Evolutionary conservation across 2,329 filamentous ascomycete species (phyloP).

Genomic region (Parafenestella ontariensis): DNA sequence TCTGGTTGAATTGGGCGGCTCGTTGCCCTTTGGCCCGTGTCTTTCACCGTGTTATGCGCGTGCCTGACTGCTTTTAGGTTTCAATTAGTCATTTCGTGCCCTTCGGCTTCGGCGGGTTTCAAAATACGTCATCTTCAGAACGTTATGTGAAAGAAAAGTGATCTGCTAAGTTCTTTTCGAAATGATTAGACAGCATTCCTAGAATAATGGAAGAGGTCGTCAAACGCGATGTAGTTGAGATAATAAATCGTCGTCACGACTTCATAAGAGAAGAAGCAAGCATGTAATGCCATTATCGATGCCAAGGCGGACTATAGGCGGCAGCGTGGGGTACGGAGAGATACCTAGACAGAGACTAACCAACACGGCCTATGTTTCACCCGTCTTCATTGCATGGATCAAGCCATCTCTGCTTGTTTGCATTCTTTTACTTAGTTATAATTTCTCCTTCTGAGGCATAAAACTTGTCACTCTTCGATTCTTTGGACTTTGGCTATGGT

Average conservation of each 20-base stretch:
- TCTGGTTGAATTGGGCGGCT: conserved; percentile 11
- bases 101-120: conserved; percentile 28
- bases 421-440: background rate
- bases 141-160: background rate
- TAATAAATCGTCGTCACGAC: background rate
- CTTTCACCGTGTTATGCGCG: conserved; percentile 20
- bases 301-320: conserved; percentile 24
- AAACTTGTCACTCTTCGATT: too few relatives aligned
- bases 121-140: background rate
- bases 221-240: conserved; percentile 4
- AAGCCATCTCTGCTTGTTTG: too few relatives aligned
- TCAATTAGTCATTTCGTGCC: conserved; percentile 33
- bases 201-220: background rate
- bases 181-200: background rate
- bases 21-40: conserved; percentile 14
- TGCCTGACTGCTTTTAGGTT: conserved; percentile 28
- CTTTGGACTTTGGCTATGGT: background rate
- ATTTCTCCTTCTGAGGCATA: background rate
- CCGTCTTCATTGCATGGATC: too few relatives aligned
- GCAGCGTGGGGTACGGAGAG: conserved; percentile 27
- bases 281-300: conserved; percentile 29
- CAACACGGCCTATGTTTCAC: too few relatives aligned
- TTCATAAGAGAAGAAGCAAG: conserved; percentile 11
- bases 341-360: background rate
- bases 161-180: too few relatives aligned